phyloP scores from a whole-genome alignment of 2,329 filamentous ascomycete genomes.

The Madurella mycetomatis region DNA sequence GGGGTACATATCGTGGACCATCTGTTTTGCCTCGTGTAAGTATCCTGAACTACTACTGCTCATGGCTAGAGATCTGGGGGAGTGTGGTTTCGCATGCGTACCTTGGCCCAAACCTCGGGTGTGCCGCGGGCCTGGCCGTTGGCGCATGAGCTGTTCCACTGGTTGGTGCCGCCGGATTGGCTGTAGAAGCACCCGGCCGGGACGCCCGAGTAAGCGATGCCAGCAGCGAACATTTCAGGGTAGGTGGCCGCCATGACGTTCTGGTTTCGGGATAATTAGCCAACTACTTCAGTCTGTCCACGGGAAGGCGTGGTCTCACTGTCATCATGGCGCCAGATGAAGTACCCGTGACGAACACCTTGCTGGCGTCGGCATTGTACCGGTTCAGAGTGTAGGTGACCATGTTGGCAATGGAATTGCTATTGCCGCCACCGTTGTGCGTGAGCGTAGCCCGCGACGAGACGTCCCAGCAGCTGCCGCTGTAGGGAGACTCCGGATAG shows the following conservation, averaged over 20 bases:
- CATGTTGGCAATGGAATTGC: conserved; percentile 55
- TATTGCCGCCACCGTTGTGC: conserved; percentile 55
- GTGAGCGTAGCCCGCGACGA: conserved; percentile 45
- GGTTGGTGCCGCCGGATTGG: conserved; percentile 35
- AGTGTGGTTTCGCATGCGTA: neutral
- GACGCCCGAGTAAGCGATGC: conserved; percentile 40
- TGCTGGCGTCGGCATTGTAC: conserved; percentile 47
- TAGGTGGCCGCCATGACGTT: conserved; percentile 46
- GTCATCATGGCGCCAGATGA: conserved; percentile 50
- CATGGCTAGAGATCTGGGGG: no score
- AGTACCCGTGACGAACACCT: conserved; percentile 51
- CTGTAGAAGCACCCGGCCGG: conserved; percentile 43
- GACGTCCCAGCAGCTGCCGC: conserved; percentile 57
- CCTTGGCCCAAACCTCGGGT: conserved; percentile 43
- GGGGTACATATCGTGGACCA: conserved; percentile 44
- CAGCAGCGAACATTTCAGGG: conserved; percentile 45
- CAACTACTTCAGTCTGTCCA: neutral
- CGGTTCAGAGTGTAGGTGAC: conserved; percentile 49
- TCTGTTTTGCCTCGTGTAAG: conserved; percentile 22
- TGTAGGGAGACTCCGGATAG: conserved; percentile 50
- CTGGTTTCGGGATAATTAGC: conserved; percentile 9
- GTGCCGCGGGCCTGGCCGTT: conserved; percentile 38
- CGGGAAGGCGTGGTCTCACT: conserved; percentile 21
- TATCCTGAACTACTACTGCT: neutral
- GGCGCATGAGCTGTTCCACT: conserved; percentile 49